Base-by-base conservation (phyloP, 805 yeast genomes). In the Priceomyces carsonii region DNA sequence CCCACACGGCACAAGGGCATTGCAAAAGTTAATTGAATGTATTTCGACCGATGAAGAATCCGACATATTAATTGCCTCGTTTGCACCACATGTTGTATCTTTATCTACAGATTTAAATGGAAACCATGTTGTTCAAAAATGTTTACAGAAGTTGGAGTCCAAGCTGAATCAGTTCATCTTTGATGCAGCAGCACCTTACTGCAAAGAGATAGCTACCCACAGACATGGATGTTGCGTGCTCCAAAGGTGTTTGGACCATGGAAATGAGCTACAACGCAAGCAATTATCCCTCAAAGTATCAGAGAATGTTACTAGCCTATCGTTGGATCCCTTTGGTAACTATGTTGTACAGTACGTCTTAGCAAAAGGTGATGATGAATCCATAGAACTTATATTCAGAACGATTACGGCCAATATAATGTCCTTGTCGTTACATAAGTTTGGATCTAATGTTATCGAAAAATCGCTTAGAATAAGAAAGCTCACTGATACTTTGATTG, bases 201-300 rank as follows among this genome's bases (percentile, higher is more conserved):
- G 93, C 44, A 72, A 80, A 24, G 83, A 80, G 39, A 87, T 93
- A 38, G 95, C 96, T 4, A 88, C 95, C 30, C 98, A 93, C 55
- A 78, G 96, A 53, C 98, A 93, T 55, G 99, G 98, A 5, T 93
- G 99, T 66, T 91, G 98, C 62, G 98, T 91, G 17, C 70, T 91
- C 39, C 99, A 91, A 64, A 77, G 98, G 50, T 90, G 98, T 60
- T 74, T 93, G 49, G 98, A 93, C 60, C 86, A 84, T 59, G 97
- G 98, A 3, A 75, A 80, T 15, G 63, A 64, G 3, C 70, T 63
- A 25, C 97, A 93, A 61, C 75, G 88, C 38, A 69, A 71, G 44
- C 79, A 75, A 40, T 70, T 93, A 36, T 80, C 88, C 16, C 56
- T 71, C 18, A 77, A 76, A 43, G 82, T 91, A 29, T 85, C 93